Percentiles rank a stretch among this genome's conserved stretches.
These are phyloP conservation scores for Volvox africanus DNA, from an alignment of 139 green algal species.

Conservation along the genomic window DNA sequence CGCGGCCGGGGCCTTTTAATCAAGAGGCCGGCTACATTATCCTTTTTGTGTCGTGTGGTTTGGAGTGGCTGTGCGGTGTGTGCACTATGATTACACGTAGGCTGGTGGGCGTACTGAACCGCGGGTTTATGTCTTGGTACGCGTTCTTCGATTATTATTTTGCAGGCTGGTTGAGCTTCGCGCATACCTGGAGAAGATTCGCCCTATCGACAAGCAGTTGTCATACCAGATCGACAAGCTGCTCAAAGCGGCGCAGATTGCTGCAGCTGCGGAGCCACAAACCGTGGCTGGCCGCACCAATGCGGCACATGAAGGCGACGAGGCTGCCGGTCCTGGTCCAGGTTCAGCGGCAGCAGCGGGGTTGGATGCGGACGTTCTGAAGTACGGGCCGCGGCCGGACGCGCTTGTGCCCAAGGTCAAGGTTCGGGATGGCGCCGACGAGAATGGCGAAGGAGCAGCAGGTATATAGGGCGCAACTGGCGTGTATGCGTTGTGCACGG, in stretches of 20 bases:
- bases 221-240: slow-evolving; percentile 98
- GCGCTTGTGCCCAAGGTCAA: slow-evolving; percentile 77
- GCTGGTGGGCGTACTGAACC: no score
- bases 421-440: slow-evolving; percentile 20
- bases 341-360: slow-evolving; percentile 7
- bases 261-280: slow-evolving; percentile 48
- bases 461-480: not conserved
- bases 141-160: not conserved
- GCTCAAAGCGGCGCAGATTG: slow-evolving; percentile 71
- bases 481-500: no score
- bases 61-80: no score
- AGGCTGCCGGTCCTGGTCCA: slow-evolving; percentile 10
- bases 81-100: no score
- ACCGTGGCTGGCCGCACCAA: not conserved
- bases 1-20: no score
- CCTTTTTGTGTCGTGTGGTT: no score
- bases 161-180: slow-evolving; percentile 60
- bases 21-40: no score
- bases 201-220: slow-evolving; percentile 96
- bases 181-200: slow-evolving; percentile 91
- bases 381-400: slow-evolving; percentile 80
- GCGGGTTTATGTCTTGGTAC: no score
- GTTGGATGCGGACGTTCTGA: slow-evolving; percentile 51
- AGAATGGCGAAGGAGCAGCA: slow-evolving; percentile 9
- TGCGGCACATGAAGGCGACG: not conserved